Evolutionary conservation across 345 rosid species (phyloP).

Genomic region (Eucalyptus curtisii): DNA sequence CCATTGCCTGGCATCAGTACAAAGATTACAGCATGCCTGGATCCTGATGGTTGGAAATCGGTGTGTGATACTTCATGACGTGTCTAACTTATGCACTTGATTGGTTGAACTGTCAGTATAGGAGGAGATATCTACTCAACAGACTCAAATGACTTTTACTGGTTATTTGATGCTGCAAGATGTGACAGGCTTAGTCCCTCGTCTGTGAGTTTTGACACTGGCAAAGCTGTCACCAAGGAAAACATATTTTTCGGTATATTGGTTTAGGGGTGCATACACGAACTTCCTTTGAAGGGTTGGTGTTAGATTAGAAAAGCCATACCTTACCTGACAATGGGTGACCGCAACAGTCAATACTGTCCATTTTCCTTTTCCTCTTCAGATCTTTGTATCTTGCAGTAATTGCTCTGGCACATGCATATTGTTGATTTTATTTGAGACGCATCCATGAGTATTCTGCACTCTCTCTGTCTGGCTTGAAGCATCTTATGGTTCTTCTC

Average conservation of each 20-base stretch:
- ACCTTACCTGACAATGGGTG: background rate
- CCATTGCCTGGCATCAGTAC: conserved; percentile 94
- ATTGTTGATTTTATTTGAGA: background rate
- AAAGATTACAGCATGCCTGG: conserved; percentile 93
- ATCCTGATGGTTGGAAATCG: conserved; percentile 99
- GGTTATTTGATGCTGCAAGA: background rate
- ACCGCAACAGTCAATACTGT: background rate
- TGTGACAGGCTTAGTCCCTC: background rate
- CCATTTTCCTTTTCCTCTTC: background rate
- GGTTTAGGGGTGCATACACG: background rate
- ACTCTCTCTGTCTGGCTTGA: background rate
- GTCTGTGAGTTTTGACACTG: background rate
- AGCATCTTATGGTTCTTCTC: background rate
- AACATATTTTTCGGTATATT: background rate
- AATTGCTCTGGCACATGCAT: background rate
- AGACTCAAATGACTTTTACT: background rate
- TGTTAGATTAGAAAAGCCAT: background rate
- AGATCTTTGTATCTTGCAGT: background rate
- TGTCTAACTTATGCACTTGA: background rate
- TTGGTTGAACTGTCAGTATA: background rate
- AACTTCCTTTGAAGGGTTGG: background rate
- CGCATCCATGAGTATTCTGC: background rate
- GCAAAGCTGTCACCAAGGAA: background rate
- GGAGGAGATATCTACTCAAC: background rate
- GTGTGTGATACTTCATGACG: conserved; percentile 21